Conservation (phyloP, 345 rosid species). For the Brassica incana region DNA sequence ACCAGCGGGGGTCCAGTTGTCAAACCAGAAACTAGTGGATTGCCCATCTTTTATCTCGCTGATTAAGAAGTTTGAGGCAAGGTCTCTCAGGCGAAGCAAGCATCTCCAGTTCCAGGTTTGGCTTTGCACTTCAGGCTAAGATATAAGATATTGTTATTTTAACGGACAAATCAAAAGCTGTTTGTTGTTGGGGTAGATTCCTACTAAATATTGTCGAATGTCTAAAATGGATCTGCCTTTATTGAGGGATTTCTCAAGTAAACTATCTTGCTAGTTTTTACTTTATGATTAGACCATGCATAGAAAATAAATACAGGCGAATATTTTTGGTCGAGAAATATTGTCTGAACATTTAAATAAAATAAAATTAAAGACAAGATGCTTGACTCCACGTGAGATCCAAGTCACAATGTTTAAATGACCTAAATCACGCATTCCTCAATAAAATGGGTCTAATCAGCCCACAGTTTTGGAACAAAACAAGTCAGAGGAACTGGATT, state of each 20-base stretch:
- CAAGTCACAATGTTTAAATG: conserved; percentile 30
- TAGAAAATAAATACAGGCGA: background rate
- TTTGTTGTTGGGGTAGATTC: background rate
- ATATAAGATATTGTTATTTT: background rate
- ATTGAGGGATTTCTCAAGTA: background rate
- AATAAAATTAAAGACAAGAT: background rate
- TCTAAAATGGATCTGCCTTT: background rate
- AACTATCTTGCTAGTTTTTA: background rate
- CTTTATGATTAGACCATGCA: background rate
- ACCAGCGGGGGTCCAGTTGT: too few species aligned
- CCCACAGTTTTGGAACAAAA: conserved; percentile 38
- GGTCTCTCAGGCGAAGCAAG: too few species aligned
- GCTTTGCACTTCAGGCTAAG: too few species aligned
- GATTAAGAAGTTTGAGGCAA: too few species aligned
- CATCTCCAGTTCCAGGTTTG: too few species aligned
- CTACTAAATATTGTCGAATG: background rate
- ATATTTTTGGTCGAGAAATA: background rate
- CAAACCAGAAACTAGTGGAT: too few species aligned
- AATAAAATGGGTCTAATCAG: conserved; percentile 22
- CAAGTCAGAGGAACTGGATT: conserved; percentile 14
- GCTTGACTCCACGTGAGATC: conserved; percentile 30
- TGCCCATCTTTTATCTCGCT: too few species aligned
- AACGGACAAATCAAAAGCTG: background rate
- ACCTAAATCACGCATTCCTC: conserved; percentile 28
- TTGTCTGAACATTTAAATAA: background rate